phyloP scores from a whole-genome alignment of 2,329 filamentous ascomycete genomes.

The Cordyceps farinosa region DNA sequence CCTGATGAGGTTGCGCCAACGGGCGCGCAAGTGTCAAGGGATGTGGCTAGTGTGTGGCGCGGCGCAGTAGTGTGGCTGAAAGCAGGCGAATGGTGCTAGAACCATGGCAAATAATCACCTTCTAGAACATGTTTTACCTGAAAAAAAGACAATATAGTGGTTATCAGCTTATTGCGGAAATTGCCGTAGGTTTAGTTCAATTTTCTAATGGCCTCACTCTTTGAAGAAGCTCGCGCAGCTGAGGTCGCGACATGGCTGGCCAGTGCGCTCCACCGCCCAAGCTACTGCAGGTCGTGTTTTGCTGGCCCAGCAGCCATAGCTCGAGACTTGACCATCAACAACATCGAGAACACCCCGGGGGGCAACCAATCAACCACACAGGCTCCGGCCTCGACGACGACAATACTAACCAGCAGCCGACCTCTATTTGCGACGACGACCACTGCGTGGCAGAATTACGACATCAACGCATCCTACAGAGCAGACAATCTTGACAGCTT shows the following conservation, averaged over 20 bases:
- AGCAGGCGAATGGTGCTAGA: background rate
- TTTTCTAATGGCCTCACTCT: background rate
- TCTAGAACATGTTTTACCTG: no score
- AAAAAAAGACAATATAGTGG: no score
- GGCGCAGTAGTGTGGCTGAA: background rate
- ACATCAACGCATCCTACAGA: background rate
- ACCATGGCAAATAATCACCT: no score
- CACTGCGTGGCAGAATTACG: background rate
- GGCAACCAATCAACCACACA: conserved; percentile 11
- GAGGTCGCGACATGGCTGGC: background rate
- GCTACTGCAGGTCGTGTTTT: conserved; percentile 11
- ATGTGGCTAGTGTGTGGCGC: conserved; percentile 16
- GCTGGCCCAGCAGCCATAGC: background rate
- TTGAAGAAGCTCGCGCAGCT: background rate
- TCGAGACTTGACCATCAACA: conserved; percentile 12
- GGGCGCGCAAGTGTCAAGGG: conserved; percentile 6
- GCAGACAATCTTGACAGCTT: background rate
- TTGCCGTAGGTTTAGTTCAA: background rate
- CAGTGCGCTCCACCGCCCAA: conserved; percentile 7
- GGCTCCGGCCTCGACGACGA: conserved; percentile 15
- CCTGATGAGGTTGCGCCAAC: conserved; percentile 8
- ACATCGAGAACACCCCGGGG: conserved; percentile 6
- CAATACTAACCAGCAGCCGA: conserved; percentile 16
- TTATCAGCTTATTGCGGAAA: no score
- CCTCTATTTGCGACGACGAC: background rate